Conservation (phyloP, 495 filamentous ascomycete species). For the Cercophora samala region DNA sequence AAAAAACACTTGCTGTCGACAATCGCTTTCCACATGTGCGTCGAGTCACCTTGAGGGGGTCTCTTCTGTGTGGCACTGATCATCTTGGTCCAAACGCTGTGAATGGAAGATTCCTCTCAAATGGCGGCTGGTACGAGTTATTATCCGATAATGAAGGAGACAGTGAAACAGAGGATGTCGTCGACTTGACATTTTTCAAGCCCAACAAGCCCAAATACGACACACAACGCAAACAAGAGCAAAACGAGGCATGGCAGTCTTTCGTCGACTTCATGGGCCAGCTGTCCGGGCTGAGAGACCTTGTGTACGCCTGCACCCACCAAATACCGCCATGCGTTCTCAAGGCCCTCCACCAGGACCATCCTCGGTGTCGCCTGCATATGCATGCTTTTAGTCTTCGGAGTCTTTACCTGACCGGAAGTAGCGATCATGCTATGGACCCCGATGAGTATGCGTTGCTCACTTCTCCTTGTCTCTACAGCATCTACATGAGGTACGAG, state of each 20-base stretch:
- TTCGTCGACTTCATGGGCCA: slow-evolving; percentile 9
- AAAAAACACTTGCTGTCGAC: not conserved
- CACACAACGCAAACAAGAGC: slow-evolving; percentile 3
- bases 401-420: slow-evolving; percentile 3
- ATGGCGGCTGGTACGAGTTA: not conserved
- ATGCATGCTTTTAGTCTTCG: slow-evolving; percentile 8
- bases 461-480: slow-evolving; percentile 15
- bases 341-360: not conserved
- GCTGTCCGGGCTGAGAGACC: slow-evolving; percentile 3
- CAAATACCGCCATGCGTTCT: slow-evolving; percentile 3
- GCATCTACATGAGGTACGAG: not conserved
- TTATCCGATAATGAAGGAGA: not conserved
- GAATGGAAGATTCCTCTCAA: not conserved
- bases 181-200: not conserved
- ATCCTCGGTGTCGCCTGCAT: slow-evolving; percentile 5
- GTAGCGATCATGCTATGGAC: slow-evolving; percentile 7
- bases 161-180: not conserved
- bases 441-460: slow-evolving; percentile 3
- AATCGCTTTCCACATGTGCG: not conserved
- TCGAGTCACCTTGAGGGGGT: not conserved
- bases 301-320: slow-evolving; percentile 7
- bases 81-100: not conserved
- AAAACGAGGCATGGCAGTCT: slow-evolving; percentile 10
- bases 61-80: not conserved
- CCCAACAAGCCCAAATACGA: not conserved